Conservation (phyloP, 225 moss, liverwort and hornwort species). For the Bryoerythrophyllum caledonicum region DNA sequence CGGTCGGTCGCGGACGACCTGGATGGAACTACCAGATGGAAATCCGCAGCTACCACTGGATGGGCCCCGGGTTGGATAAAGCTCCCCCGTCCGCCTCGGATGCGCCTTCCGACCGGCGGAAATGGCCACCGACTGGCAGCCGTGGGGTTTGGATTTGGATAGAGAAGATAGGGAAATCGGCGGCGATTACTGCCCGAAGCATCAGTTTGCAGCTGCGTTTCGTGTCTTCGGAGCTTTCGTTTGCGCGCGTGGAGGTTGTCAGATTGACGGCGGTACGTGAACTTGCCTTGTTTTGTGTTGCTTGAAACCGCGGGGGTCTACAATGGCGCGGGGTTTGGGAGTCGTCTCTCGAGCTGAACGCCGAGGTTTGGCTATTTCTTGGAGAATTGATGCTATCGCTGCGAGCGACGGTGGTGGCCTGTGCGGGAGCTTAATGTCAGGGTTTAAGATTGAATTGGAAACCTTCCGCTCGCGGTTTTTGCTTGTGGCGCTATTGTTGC, state of each 20-base stretch:
- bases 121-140: neutral
- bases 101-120: neutral
- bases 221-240: neutral
- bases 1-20: neutral
- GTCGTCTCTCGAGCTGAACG: neutral
- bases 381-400: neutral
- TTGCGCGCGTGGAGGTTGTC: neutral
- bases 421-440: neutral
- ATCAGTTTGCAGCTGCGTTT: neutral
- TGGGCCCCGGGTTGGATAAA: neutral
- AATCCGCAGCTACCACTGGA: neutral
- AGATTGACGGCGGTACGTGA: neutral
- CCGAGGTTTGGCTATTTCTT: neutral
- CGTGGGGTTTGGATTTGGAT: slow-evolving; percentile 19
- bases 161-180: slow-evolving; percentile 33
- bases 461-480: neutral
- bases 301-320: slow-evolving; percentile 1
- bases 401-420: neutral
- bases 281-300: neutral
- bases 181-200: slow-evolving; percentile 12
- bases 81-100: neutral
- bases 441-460: slow-evolving; percentile 2
- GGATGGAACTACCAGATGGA: neutral
- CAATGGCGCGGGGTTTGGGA: neutral
- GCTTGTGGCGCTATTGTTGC: neutral